These are phyloP conservation scores for Talaromyces wortmannii DNA, from an alignment of 495 filamentous ascomycete genomes.

Conservation along the genomic window DNA sequence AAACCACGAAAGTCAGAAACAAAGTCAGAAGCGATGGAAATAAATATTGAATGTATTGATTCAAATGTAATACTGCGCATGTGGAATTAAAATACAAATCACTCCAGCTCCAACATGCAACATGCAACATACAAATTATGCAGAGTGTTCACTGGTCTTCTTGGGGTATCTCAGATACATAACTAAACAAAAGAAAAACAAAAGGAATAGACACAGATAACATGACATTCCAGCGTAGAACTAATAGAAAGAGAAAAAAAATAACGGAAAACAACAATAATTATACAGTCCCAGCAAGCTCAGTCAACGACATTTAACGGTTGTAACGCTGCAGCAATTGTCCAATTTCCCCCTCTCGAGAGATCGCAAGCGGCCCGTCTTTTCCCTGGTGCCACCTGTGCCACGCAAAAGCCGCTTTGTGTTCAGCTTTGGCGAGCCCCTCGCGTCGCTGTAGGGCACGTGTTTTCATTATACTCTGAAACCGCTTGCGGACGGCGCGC, in stretches of 20 bases:
- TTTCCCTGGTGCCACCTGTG: background rate
- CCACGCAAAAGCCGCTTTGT: background rate
- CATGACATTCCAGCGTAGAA: background rate
- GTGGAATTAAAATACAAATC: too few relatives aligned
- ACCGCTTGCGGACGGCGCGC: background rate
- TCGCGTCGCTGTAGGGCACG: conserved; percentile 4
- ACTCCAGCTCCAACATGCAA: background rate
- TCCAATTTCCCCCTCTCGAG: background rate
- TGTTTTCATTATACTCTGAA: background rate
- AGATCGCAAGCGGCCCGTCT: background rate
- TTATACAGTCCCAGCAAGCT: too few relatives aligned
- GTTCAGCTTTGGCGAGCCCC: conserved; percentile 2
- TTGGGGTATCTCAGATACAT: background rate
- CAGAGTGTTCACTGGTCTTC: background rate
- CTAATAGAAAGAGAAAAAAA: background rate
- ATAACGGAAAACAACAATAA: too few relatives aligned
- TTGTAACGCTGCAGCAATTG: conserved; percentile 1
- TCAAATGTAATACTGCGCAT: too few relatives aligned
- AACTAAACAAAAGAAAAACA: background rate
- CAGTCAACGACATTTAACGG: background rate
- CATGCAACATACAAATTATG: background rate
- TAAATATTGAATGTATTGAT: too few relatives aligned
- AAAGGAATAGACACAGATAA: background rate
- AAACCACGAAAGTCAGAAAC: too few relatives aligned
- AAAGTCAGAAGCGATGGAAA: too few relatives aligned